These are phyloP conservation scores for Ophiocordyceps camponoti-leonardi DNA, from an alignment of 2,329 filamentous ascomycete genomes.

Conservation along the genomic window DNA sequence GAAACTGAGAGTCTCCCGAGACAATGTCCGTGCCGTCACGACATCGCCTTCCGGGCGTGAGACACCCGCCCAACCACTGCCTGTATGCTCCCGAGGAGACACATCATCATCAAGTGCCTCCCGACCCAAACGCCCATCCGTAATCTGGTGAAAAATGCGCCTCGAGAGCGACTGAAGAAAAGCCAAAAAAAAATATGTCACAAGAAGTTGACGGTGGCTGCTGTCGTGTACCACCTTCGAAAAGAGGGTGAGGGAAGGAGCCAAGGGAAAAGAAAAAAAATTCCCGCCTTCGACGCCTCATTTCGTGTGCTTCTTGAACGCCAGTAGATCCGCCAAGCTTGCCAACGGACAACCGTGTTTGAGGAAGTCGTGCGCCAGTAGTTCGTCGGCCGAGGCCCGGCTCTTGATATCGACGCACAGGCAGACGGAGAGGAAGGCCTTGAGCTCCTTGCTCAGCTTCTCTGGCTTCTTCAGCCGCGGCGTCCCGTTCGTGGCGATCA, in stretches of 20 bases:
- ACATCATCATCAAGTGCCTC: neutral
- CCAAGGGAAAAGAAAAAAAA: too few relatives aligned
- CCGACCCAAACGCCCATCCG: neutral
- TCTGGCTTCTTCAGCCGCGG: constrained; percentile 95
- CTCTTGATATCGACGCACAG: constrained; percentile 93
- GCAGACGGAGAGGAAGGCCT: constrained; percentile 91
- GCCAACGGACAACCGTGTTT: constrained; percentile 74
- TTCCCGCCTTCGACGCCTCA: constrained; percentile 17
- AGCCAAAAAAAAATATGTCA: neutral
- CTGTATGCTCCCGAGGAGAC: neutral
- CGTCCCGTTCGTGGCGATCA: constrained; percentile 96
- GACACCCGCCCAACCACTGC: neutral
- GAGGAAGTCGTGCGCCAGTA: constrained; percentile 84
- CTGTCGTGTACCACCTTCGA: neutral
- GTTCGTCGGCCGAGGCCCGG: constrained; percentile 76
- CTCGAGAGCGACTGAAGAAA: neutral
- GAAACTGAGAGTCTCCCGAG: too few relatives aligned
- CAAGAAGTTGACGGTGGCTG: neutral
- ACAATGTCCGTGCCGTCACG: neutral
- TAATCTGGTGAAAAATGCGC: neutral
- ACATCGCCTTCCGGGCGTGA: neutral
- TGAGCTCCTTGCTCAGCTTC: constrained; percentile 93
- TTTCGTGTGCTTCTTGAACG: constrained; percentile 64
- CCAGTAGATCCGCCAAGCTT: constrained; percentile 72
- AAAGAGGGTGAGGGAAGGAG: too few relatives aligned